These are phyloP conservation scores for Adenanthera pavonina DNA, from an alignment of 306 rosid genomes.

Conservation along the genomic window DNA sequence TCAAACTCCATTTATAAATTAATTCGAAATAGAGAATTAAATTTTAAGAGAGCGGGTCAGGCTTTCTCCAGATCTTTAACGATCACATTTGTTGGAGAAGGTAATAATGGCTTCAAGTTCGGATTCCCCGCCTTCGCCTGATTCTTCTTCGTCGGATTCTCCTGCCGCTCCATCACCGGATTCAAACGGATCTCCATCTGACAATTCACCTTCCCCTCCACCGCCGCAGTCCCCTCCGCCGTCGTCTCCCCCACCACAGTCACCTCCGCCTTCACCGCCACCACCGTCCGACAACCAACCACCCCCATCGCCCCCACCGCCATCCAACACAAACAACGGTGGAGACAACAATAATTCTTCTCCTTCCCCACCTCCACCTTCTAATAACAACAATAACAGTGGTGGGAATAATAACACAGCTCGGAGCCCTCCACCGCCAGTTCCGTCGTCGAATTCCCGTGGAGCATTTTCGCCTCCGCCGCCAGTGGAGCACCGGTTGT, in stretches of 20 bases:
- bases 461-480: slow-evolving; percentile 44
- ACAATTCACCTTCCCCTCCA: slow-evolving; percentile 25
- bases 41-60: slow-evolving; percentile 49
- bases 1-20: background rate
- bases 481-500: slow-evolving; percentile 37
- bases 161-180: slow-evolving; percentile 33
- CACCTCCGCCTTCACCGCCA: slow-evolving; percentile 13
- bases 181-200: background rate
- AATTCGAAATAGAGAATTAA: background rate
- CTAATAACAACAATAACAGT: background rate
- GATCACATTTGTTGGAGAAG: slow-evolving; percentile 40
- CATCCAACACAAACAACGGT: background rate
- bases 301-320: background rate
- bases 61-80: slow-evolving; percentile 51
- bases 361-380: slow-evolving; percentile 41
- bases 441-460: background rate
- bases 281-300: slow-evolving; percentile 20
- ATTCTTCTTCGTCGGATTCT: slow-evolving; percentile 20
- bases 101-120: slow-evolving; percentile 54
- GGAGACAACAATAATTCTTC: background rate
- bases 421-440: background rate
- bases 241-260: slow-evolving; percentile 26
- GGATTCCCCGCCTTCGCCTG: slow-evolving; percentile 30
- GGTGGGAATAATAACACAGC: background rate
- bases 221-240: slow-evolving; percentile 16